Percentiles rank a stretch among this genome's conserved stretches.
These are phyloP conservation scores for Marchantia paleacea DNA, from an alignment of 225 moss, liverwort and hornwort species.

Conservation along the genomic window DNA sequence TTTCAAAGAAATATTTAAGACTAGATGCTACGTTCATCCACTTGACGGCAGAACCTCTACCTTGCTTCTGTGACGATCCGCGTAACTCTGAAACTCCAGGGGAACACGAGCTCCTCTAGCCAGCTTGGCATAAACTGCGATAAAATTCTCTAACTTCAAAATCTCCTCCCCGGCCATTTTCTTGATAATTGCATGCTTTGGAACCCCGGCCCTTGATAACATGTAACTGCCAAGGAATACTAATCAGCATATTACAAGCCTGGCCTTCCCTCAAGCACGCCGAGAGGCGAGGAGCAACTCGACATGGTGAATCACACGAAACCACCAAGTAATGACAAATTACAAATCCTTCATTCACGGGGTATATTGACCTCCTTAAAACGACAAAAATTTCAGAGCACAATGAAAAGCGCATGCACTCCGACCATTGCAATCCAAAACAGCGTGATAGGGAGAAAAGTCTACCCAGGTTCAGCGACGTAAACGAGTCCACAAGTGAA, in stretches of 20 bases:
- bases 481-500: constrained; percentile 47
- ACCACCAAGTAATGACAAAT: too few species aligned
- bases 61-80: constrained; percentile 82
- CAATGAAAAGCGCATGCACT: background rate
- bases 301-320: too few species aligned
- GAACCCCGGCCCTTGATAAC: constrained; percentile 82
- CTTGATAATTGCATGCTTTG: constrained; percentile 84
- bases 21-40: background rate
- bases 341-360: too few species aligned
- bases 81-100: constrained; percentile 66
- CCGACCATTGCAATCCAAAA: background rate
- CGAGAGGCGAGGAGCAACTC: background rate
- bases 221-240: constrained; percentile 45
- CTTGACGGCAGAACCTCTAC: constrained; percentile 15
- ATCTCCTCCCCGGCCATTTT: constrained; percentile 87
- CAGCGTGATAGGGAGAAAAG: background rate
- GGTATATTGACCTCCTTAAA: too few species aligned
- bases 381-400: too few species aligned
- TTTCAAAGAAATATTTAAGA: background rate
- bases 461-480: constrained; percentile 73
- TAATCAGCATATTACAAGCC: background rate
- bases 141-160: constrained; percentile 54
- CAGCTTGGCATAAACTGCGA: constrained; percentile 59
- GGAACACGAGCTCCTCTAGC: constrained; percentile 69
- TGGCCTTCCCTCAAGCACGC: background rate